Evolutionary conservation across 495 filamentous ascomycete species (phyloP).

Genomic region (Aspergillus nanangensis): DNA sequence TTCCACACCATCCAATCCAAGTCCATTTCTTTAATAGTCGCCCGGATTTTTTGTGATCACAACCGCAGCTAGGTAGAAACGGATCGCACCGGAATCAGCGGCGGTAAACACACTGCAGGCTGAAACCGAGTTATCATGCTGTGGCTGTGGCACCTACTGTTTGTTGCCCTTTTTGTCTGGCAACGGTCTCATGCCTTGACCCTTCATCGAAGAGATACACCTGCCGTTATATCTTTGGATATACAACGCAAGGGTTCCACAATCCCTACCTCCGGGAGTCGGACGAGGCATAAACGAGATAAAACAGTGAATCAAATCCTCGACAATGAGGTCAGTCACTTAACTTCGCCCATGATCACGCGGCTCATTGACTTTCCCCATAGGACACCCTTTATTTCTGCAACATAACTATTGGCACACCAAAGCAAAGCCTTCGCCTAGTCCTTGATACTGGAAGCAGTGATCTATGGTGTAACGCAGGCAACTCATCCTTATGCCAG

Average conservation of each 20-base stretch:
- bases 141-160: not conserved
- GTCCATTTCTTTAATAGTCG: too few relatives aligned
- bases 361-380: not conserved
- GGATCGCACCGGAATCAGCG: too few relatives aligned
- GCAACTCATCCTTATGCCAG: slow-evolving; percentile 56
- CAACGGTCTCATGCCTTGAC: slow-evolving; percentile 18
- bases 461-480: slow-evolving; percentile 83
- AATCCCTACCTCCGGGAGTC: slow-evolving; percentile 30
- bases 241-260: slow-evolving; percentile 33
- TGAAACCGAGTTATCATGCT: not conserved
- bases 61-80: too few relatives aligned
- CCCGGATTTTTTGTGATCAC: too few relatives aligned
- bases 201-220: slow-evolving; percentile 28
- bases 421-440: slow-evolving; percentile 56
- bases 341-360: not conserved
- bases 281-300: slow-evolving; percentile 29
- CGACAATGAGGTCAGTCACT: slow-evolving; percentile 37
- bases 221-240: slow-evolving; percentile 33
- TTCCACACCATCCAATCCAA: too few relatives aligned
- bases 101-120: too few relatives aligned
- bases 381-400: slow-evolving; percentile 60
- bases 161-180: slow-evolving; percentile 12
- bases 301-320: slow-evolving; percentile 29
- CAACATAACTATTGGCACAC: slow-evolving; percentile 70
- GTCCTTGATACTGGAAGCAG: slow-evolving; percentile 83